Conservation (phyloP, 2,329 filamentous ascomycete genomes). For the Parafenestella ontariensis region DNA sequence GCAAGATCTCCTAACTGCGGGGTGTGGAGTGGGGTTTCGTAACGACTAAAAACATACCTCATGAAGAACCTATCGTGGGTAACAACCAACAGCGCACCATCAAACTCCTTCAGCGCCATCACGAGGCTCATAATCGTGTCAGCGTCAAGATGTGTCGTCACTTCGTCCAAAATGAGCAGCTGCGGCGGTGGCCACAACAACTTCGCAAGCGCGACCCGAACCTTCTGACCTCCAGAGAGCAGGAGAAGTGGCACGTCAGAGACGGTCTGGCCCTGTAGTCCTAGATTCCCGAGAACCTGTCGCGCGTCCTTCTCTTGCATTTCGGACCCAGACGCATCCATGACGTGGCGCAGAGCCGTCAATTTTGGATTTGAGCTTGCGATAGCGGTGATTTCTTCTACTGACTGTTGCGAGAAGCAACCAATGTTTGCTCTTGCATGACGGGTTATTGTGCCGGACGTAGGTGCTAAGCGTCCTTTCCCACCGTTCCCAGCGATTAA, state of each 20-base stretch:
- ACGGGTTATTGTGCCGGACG: constrained; percentile 66
- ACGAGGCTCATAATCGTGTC: constrained; percentile 78
- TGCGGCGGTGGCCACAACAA: constrained; percentile 74
- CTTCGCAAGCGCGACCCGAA: constrained; percentile 69
- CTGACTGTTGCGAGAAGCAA: constrained; percentile 82
- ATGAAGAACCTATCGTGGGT: constrained; percentile 86
- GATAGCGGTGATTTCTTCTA: constrained; percentile 69
- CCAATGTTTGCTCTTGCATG: constrained; percentile 75
- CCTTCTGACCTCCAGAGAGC: constrained; percentile 78
- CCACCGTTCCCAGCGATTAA: constrained; percentile 66
- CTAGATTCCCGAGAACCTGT: constrained; percentile 70
- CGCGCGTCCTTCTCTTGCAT: constrained; percentile 73
- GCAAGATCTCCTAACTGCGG: no score
- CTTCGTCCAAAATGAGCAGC: constrained; percentile 78
- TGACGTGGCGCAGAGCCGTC: constrained; percentile 71
- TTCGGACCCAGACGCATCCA: constrained; percentile 59
- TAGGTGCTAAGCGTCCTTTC: constrained; percentile 56
- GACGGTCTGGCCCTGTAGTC: constrained; percentile 72
- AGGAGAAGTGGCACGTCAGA: constrained; percentile 76
- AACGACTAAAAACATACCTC: constrained; percentile 52
- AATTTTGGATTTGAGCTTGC: constrained; percentile 60
- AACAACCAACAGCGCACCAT: constrained; percentile 77
- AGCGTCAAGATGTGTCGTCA: constrained; percentile 85
- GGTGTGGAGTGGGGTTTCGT: background rate
- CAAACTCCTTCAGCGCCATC: constrained; percentile 70